A percentile compares a stretch with the other conserved stretches of the same genome.
Conservation (phyloP, 352 stramenopile genomes). For the Aphanomyces stellatus region DNA sequence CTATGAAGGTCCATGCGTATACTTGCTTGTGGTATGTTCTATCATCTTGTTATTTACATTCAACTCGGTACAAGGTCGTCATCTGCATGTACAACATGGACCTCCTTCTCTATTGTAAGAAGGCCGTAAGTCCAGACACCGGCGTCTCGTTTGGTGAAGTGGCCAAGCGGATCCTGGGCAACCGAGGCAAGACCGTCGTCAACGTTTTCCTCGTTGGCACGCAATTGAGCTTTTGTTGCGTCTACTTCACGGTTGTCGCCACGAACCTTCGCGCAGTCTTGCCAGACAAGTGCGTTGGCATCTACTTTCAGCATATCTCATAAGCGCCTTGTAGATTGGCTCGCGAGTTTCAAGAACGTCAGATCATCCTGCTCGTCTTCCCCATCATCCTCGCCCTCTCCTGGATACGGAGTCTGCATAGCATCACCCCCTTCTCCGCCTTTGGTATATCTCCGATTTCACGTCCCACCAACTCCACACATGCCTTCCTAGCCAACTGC, state of each 20-base stretch:
- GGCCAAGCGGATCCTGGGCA: slow-evolving; percentile 47
- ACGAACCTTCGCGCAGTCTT: slow-evolving; percentile 74
- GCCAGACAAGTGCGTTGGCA: slow-evolving; percentile 22
- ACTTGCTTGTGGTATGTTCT: slow-evolving; percentile 41
- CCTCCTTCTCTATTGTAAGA: slow-evolving; percentile 59
- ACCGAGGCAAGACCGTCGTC: slow-evolving; percentile 53
- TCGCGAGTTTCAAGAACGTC: slow-evolving; percentile 51
- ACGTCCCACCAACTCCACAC: too few species aligned
- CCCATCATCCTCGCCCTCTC: slow-evolving; percentile 58
- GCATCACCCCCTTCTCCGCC: slow-evolving; percentile 66
- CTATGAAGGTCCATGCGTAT: slow-evolving; percentile 46
- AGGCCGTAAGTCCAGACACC: slow-evolving; percentile 37
- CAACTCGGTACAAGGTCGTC: slow-evolving; percentile 30
- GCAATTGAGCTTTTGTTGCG: slow-evolving; percentile 72
- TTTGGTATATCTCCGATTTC: slow-evolving; percentile 51
- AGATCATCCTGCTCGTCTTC: slow-evolving; percentile 70
- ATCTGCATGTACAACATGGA: slow-evolving; percentile 82
- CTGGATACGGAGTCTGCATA: slow-evolving; percentile 61
- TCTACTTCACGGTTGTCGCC: slow-evolving; percentile 80
- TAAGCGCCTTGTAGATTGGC: slow-evolving; percentile 30
- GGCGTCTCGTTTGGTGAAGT: slow-evolving; percentile 69
- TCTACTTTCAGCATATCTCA: not conserved
- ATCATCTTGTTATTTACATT: not conserved
- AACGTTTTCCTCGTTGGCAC: slow-evolving; percentile 73
- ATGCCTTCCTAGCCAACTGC: slow-evolving; percentile 36